Evolutionary conservation across 139 green algal genomes (phyloP), one percentile per base, ranked within the genome.

Genomic region (Pleodorina starrii): DNA sequence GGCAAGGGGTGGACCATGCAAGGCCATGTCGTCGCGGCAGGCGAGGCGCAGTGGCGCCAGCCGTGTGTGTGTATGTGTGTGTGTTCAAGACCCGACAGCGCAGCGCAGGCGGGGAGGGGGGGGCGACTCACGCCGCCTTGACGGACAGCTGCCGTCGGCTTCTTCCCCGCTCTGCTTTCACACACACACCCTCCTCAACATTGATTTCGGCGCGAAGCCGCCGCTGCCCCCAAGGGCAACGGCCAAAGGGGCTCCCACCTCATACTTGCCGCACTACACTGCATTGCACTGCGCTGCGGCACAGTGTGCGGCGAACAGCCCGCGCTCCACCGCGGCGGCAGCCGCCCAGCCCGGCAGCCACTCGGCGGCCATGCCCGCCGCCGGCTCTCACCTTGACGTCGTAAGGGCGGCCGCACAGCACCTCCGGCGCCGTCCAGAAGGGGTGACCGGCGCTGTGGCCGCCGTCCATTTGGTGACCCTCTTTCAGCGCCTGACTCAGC

Each of bases 361-460:
- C 25, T 66, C 9, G 54, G 50, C 50, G 50, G 14, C 50, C 14
- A 60, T 14, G 50, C 17, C 14, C 50, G 14, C 14, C 17, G 17
- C 21, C 2, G 29, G 9, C 21, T 66, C 78, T 35, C 35, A 77
- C 80, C 80, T 87, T 87, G 2, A 25, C 14, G 60, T 77, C 80
- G 80, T 77, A 87, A 1, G 80, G 29, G 27, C 63, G 12, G 2
- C 36, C 80, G 17, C 60, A 59, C 63, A 87, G 43, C 80, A 87
- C 35, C 80, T 87, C 80, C 25, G 80, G 59, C 0, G 80, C 80
- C 59, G 38, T 87, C 59, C 43, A 87, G 60, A 35, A 87, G 42
- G 80, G 60, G 80, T 87, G 60, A 5, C 80, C 80, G 10, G 12
- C 12, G 40, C 29, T 25, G 51, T 36, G 12, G 23, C 32, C 60